Evolutionary conservation across 208 protist species (phyloP).

Genomic region (Leptomonas pyrrhocoris): DNA sequence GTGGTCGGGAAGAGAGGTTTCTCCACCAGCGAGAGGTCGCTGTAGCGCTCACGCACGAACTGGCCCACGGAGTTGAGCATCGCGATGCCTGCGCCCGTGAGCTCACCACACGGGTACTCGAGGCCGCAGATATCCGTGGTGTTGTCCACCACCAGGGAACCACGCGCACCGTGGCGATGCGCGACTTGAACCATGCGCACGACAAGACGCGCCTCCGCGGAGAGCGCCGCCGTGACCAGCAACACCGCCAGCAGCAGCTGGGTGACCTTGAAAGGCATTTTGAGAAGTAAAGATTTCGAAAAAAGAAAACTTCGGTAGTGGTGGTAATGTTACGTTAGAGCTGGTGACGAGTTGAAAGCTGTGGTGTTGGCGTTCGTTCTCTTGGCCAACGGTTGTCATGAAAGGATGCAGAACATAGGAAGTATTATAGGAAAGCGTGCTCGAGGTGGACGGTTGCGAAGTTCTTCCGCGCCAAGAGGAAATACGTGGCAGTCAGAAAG

Average conservation of each 20-base stretch:
- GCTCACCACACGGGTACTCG: slow-evolving; percentile 45
- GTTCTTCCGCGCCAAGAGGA: no score
- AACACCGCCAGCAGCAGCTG: slow-evolving; percentile 14
- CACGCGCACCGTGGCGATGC: slow-evolving; percentile 53
- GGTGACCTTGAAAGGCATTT: slow-evolving; percentile 1
- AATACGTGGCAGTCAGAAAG: no score
- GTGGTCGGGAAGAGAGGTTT: slow-evolving; percentile 40
- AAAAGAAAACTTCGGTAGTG: no score
- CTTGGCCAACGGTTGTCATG: no score
- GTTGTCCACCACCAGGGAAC: slow-evolving; percentile 33
- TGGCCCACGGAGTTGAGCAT: slow-evolving; percentile 43
- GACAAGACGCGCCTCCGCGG: slow-evolving; percentile 26
- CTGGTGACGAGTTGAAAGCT: background rate
- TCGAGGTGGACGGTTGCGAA: no score
- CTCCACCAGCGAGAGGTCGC: slow-evolving; percentile 40
- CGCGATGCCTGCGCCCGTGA: slow-evolving; percentile 41
- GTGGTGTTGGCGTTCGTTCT: background rate
- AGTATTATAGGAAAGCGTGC: no score
- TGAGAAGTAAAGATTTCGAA: background rate
- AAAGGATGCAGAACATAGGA: no score
- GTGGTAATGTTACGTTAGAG: background rate
- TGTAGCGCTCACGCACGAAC: slow-evolving; percentile 50
- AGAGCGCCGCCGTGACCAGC: slow-evolving; percentile 17
- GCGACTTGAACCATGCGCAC: slow-evolving; percentile 51
- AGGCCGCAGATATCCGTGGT: slow-evolving; percentile 36